Percentiles rank a stretch among this genome's conserved stretches.
Conservation (phyloP, 768 basidiomycete species). For the Collybiopsis luxurians region DNA sequence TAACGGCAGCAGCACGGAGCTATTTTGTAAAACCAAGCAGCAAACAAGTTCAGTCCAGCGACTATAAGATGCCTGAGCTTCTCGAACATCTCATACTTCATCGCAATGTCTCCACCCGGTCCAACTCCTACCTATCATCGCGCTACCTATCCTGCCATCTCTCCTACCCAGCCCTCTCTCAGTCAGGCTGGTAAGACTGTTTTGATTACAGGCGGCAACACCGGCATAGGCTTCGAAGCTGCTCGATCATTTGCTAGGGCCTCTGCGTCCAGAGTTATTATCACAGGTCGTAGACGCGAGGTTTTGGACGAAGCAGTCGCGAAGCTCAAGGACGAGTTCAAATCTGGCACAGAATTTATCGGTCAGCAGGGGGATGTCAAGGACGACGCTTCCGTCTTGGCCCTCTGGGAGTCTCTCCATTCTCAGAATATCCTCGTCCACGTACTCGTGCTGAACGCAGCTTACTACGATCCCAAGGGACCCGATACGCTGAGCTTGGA, state of each 20-base stretch:
- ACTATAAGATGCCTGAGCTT: too few species aligned
- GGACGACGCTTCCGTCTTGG: not conserved
- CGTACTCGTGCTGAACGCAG: not conserved
- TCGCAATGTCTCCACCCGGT: not conserved
- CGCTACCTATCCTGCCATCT: conserved; percentile 1
- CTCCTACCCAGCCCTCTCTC: not conserved
- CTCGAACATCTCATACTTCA: too few species aligned
- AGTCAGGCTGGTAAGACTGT: not conserved
- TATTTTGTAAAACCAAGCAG: too few species aligned
- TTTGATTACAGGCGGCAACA: not conserved
- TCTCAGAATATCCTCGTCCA: not conserved
- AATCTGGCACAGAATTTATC: not conserved
- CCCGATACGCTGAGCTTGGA: too few species aligned
- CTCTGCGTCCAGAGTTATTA: not conserved
- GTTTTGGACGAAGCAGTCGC: not conserved
- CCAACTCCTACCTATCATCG: not conserved
- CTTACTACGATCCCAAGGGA: too few species aligned
- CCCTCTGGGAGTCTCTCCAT: not conserved
- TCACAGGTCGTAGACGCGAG: not conserved
- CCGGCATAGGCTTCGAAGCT: not conserved
- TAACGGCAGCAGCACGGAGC: too few species aligned
- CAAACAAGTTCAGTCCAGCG: too few species aligned
- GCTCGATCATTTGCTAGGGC: not conserved
- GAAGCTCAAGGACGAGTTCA: not conserved
- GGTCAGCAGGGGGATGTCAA: not conserved